Evolutionary conservation across 2,329 filamentous ascomycete species (phyloP).

Genomic region (Xylaria sp.): DNA sequence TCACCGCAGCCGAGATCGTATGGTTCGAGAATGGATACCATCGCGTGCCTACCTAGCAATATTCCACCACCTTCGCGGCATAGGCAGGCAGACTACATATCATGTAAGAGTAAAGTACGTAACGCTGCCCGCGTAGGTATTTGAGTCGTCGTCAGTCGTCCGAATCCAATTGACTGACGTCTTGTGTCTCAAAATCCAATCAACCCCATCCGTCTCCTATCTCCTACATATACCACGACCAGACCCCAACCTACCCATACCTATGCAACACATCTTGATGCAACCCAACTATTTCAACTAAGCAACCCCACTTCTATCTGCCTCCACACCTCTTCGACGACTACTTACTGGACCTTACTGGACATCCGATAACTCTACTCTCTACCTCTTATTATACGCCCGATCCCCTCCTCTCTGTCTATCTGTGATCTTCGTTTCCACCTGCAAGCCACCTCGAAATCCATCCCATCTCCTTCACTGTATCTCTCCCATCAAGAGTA

Average conservation of each 20-base stretch:
- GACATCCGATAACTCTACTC: conserved; percentile 11
- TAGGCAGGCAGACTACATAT: conserved; percentile 3
- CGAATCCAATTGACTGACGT: background rate
- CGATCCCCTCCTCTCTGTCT: conserved; percentile 2
- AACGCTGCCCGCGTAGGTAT: conserved; percentile 12
- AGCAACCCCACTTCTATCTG: conserved; percentile 17
- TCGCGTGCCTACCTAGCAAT: conserved; percentile 14
- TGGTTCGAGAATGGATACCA: conserved; percentile 25
- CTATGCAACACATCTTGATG: conserved; percentile 17
- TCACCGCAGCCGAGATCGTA: conserved; percentile 13
- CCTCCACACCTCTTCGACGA: background rate
- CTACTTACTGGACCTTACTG: background rate
- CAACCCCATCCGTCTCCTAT: conserved; percentile 20
- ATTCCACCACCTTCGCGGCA: background rate
- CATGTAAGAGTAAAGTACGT: too few relatives aligned
- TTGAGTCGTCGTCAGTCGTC: conserved; percentile 1
- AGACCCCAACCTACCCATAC: conserved; percentile 10
- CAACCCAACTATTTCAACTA: conserved; percentile 26
- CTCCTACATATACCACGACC: conserved; percentile 1
- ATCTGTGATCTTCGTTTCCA: conserved; percentile 2
- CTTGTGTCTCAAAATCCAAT: conserved; percentile 21
- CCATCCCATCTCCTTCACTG: conserved; percentile 10
- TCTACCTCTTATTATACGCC: conserved; percentile 11
- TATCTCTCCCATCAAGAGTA: conserved; percentile 18
- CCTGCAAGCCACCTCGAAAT: conserved; percentile 13